A percentile compares a stretch with the other conserved stretches of the same genome.
phyloP scores from a whole-genome alignment of 305 asterid genomes.

The Ilex paraguariensis region DNA sequence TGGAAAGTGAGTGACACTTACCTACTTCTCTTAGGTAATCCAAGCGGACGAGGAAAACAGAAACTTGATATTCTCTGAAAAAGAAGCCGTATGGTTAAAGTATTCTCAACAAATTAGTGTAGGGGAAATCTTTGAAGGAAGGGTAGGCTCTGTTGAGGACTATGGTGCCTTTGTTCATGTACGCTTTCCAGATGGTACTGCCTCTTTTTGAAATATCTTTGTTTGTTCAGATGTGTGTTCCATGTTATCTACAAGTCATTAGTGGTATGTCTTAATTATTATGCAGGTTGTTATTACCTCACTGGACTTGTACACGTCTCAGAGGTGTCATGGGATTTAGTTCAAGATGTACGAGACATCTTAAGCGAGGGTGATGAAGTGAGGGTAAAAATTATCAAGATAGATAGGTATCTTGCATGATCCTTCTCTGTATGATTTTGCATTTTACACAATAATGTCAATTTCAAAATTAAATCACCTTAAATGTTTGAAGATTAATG shows the following conservation, averaged over 20 bases:
- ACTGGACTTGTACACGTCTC: conserved; percentile 93
- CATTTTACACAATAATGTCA: too few species aligned
- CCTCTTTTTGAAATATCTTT: conserved; percentile 9
- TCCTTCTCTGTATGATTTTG: neutral
- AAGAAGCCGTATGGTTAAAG: conserved; percentile 75
- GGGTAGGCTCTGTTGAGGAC: conserved; percentile 86
- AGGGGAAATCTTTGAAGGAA: conserved; percentile 63
- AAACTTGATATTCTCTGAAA: conserved; percentile 83
- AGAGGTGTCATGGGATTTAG: conserved; percentile 97
- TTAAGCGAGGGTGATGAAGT: conserved; percentile 75
- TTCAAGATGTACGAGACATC: conserved; percentile 80
- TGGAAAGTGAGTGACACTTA: conserved; percentile 12
- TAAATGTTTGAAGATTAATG: neutral
- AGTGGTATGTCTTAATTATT: neutral
- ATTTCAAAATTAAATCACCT: too few species aligned
- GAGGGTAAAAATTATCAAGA: conserved; percentile 60
- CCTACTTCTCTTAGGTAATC: conserved; percentile 50
- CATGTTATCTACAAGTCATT: neutral
- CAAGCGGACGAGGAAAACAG: conserved; percentile 65
- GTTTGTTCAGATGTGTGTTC: neutral
- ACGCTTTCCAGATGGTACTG: conserved; percentile 77
- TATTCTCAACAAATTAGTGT: conserved; percentile 53
- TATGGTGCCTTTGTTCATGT: conserved; percentile 92
- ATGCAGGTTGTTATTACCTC: conserved; percentile 65
- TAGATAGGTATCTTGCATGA: conserved; percentile 56